A percentile compares a stretch with the other conserved stretches of the same genome.
These are phyloP conservation scores for Candida easanensis DNA, from an alignment of 805 yeast species.

Conservation along the genomic window DNA sequence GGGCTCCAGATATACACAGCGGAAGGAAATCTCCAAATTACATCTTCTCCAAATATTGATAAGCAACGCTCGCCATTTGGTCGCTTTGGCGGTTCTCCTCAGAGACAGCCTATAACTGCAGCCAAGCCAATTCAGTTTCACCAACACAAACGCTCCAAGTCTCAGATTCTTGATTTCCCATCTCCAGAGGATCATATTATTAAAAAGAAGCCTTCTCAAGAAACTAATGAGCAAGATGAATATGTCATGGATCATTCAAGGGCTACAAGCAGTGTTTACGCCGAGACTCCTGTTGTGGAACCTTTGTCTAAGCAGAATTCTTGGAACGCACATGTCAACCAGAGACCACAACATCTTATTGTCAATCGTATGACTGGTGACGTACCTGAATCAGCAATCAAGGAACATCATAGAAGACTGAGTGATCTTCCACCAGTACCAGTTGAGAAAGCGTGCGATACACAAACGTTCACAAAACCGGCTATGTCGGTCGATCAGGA, in stretches of 20 bases:
- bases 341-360: background rate
- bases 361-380: background rate
- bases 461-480: conserved; percentile 1
- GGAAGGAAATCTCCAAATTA: conserved; percentile 8
- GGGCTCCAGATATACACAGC: conserved; percentile 12
- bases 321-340: too few relatives aligned
- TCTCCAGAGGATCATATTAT: conserved; percentile 1
- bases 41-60: background rate
- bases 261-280: background rate
- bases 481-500: conserved; percentile 1
- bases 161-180: conserved; percentile 10
- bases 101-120: background rate
- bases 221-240: background rate
- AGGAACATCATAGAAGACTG: background rate
- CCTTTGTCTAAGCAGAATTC: background rate
- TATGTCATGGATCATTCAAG: background rate
- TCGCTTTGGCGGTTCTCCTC: conserved; percentile 8
- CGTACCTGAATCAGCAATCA: background rate
- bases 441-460: background rate
- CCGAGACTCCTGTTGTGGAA: background rate
- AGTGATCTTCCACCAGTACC: background rate
- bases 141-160: conserved; percentile 15
- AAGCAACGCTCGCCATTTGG: conserved; percentile 5
- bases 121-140: conserved; percentile 9
- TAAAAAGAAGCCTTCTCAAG: conserved; percentile 1